Conservation (phyloP, 352 stramenopile species). For the Phytopythium cucurbitacearum region DNA sequence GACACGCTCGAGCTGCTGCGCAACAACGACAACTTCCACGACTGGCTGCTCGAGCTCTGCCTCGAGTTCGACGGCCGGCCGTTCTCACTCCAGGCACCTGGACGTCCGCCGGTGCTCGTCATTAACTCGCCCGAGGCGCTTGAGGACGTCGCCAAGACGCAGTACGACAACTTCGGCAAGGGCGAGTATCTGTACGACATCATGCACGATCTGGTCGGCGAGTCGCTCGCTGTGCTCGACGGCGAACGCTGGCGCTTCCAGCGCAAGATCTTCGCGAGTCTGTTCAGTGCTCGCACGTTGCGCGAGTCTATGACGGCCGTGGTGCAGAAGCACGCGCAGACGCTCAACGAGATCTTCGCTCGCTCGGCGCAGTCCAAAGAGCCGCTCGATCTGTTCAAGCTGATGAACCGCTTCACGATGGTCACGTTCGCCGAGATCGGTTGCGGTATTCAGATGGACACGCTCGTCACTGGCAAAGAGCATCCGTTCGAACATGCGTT, state of each 20-base stretch:
- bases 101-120: constrained; percentile 27
- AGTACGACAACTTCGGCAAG: constrained; percentile 64
- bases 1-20: constrained; percentile 2
- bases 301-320: constrained; percentile 30
- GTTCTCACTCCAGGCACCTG: constrained; percentile 3
- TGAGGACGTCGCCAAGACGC: constrained; percentile 30
- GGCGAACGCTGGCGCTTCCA: constrained; percentile 47
- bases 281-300: constrained; percentile 29
- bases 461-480: constrained; percentile 12
- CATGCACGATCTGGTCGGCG: constrained; percentile 44
- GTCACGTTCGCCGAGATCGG: constrained; percentile 29
- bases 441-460: constrained; percentile 27
- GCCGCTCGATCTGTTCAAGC: constrained; percentile 18
- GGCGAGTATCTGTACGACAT: constrained; percentile 35
- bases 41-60: constrained; percentile 7
- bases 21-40: constrained; percentile 5
- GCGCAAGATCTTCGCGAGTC: constrained; percentile 23
- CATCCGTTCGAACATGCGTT: constrained; percentile 30
- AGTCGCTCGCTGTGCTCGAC: constrained; percentile 54
- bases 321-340: constrained; percentile 23
- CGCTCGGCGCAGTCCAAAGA: constrained; percentile 11
- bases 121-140: constrained; percentile 23
- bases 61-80: constrained; percentile 5
- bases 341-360: constrained; percentile 23
- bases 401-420: constrained; percentile 23